Base-by-base conservation (phyloP, 2,329 filamentous ascomycete species). In the Pseudogymnoascus destructans region DNA sequence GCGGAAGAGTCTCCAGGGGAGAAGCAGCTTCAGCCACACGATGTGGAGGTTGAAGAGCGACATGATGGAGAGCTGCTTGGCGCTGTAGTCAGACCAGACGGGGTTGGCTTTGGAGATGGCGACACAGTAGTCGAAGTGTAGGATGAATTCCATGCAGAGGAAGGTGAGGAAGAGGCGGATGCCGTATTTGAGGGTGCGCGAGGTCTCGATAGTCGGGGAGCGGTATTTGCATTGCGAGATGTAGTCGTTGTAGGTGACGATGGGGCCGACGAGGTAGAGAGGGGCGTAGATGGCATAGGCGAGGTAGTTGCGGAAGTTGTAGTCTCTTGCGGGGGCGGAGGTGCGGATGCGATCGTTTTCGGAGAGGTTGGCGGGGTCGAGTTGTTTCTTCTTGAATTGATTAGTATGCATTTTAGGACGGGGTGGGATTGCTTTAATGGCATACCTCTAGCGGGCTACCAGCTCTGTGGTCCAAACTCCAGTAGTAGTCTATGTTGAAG, bases 201-300 rank as follows among this genome's bases (percentile, higher is more conserved):
- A 72, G 3, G 71, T 72, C 63, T 85, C 87, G 66, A 93, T 84
- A 59, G 81, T 90, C 9, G 85, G 79, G 0, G 88, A 73, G 10
- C 78, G 79, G 72, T 92, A 86, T 64, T 88, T 86, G 61, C 79
- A 77, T 70, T 98, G 93, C 0, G 88, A 87, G 62, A 97, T 85
- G 75, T 93, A 98, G 75, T 98, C 95, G 72, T 98, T 98, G 76
- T 97, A 98, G 10, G 91, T 97, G 61, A 98, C 70, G 66, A 98
- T 95, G 0, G 93, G 93, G 0, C 93, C 93, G 0, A 91, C 82
- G 30, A 98, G 79, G 71, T 97, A 98, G 1, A 98, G 79, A 0
- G 93, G 93, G 1, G 90, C 89, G 69, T 98, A 98, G 60, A 97
- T 80, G 36, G 84, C 76, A 70, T 96, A 98, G 46, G 87, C 90